Evolutionary conservation across 306 rosid species (phyloP).

Genomic region (Morella rubra): DNA sequence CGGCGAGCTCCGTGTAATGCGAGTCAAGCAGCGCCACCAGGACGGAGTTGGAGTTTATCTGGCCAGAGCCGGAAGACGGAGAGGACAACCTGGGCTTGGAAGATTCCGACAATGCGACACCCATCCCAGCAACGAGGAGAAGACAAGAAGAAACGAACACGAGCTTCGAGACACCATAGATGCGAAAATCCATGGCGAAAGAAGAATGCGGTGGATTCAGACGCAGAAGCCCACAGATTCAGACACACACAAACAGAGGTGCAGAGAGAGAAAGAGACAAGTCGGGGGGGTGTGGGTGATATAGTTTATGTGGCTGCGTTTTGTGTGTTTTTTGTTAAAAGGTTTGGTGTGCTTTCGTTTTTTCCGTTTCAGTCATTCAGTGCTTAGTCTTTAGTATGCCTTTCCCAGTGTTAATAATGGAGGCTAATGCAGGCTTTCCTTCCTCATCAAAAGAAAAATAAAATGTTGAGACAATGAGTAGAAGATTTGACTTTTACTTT

Average conservation of each 20-base stretch:
- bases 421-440: too few relatives aligned
- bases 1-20: constrained; percentile 73
- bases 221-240: neutral
- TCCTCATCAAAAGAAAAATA: too few relatives aligned
- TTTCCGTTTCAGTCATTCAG: neutral
- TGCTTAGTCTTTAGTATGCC: neutral
- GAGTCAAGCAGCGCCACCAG: constrained; percentile 78
- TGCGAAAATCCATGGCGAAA: constrained; percentile 56
- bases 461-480: too few relatives aligned
- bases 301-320: neutral
- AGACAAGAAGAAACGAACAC: constrained; percentile 8
- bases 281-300: neutral
- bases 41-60: constrained; percentile 72
- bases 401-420: too few relatives aligned
- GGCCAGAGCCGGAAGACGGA: constrained; percentile 24
- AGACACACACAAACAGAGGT: constrained; percentile 22
- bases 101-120: constrained; percentile 36
- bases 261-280: constrained; percentile 16
- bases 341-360: neutral
- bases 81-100: constrained; percentile 21
- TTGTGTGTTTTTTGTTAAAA: neutral
- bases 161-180: constrained; percentile 35
- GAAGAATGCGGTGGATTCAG: constrained; percentile 42
- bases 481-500: too few relatives aligned
- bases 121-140: constrained; percentile 7